Percentiles rank a stretch among this genome's conserved stretches.
Conservation (phyloP, 75 land plant species). For the Ceratopteris richardii region DNA sequence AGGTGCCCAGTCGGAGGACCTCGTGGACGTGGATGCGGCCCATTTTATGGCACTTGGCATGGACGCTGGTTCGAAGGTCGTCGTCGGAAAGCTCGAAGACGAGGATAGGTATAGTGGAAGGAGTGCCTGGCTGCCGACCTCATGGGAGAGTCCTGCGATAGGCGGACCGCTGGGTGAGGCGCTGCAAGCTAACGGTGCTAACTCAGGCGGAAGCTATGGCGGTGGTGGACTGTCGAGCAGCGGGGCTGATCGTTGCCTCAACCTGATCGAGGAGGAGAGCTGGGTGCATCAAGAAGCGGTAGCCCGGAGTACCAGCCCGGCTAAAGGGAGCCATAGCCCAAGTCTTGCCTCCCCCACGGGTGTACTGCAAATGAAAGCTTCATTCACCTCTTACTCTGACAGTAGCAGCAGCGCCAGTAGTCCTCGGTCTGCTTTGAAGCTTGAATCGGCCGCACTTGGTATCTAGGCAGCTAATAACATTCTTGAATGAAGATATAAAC, state of each 20-base stretch:
- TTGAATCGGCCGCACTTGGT: too few species aligned
- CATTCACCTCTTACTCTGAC: slow-evolving; percentile 19
- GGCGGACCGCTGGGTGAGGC: slow-evolving; percentile 84
- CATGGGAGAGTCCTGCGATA: slow-evolving; percentile 27
- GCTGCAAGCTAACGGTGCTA: slow-evolving; percentile 28
- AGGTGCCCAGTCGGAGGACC: background rate
- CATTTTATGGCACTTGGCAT: too few species aligned
- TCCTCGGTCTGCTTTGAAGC: background rate
- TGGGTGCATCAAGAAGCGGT: background rate
- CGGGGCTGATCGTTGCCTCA: slow-evolving; percentile 12
- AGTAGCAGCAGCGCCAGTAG: slow-evolving; percentile 22
- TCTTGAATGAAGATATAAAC: too few species aligned
- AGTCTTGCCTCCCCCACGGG: slow-evolving; percentile 17
- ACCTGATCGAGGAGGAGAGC: slow-evolving; percentile 22
- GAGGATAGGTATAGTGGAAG: slow-evolving; percentile 21
- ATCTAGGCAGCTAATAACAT: too few species aligned
- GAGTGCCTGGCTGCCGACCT: slow-evolving; percentile 12
- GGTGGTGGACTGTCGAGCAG: too few species aligned
- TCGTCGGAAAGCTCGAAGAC: slow-evolving; percentile 3
- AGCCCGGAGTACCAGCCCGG: background rate
- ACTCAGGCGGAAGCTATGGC: background rate
- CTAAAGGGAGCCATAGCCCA: background rate
- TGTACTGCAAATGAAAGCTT: slow-evolving; percentile 18
- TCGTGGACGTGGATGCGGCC: too few species aligned
- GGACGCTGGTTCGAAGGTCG: too few species aligned